Evolutionary conservation across 176 grass and related monocot species (phyloP), one percentile per base, ranked within the genome.

Genomic region (Carex parvula): DNA sequence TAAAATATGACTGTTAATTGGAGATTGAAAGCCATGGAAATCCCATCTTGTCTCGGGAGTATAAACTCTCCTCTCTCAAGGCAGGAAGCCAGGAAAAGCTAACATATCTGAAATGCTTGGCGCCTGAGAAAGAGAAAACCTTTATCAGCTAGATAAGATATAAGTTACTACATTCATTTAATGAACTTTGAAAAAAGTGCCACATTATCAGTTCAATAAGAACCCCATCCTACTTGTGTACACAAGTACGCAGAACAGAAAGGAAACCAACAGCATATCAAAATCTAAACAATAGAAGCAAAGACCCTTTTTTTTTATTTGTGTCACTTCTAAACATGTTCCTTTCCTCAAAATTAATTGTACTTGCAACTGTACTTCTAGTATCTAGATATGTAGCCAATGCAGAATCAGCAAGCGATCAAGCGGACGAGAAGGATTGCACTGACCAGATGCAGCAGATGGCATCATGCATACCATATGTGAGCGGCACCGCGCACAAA

Each of bases 371-470:
- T 59, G 22, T 67, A 33, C 60, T 68, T 3, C 3, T 83, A 18
- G 24, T 46, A 22, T 67, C 46, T 0, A 52, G 1, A 52, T 10
- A 68, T 30, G 42, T 65, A 29, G 24, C 44, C 3, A 53, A 54
- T 3, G 10, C 62, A 44, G 80, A 83, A 65, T 68, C 62, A 55
- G 14, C 42, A 2, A 65, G 21, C 20, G 14, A 83, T 67, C 39
- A 44, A 67, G 59, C 61, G 26, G 83, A 79, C 52, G 16, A 79
- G 26, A 86, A 90, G 84, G 88, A 86, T 26, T 86, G 80, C 29
- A 70, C 66, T 0, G 53, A 64, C 37, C 69, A 90, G 70, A 83
- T 90, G 70, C 88, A 84, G 84, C 54, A 86, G 26, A 56, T 90
- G 84, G 64, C 62, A 35, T 16, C 80, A 2, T 90, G 88, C 84